phyloP scores from a whole-genome alignment of 371 early-diverging fungal genomes.

The Mortierella sp. region DNA sequence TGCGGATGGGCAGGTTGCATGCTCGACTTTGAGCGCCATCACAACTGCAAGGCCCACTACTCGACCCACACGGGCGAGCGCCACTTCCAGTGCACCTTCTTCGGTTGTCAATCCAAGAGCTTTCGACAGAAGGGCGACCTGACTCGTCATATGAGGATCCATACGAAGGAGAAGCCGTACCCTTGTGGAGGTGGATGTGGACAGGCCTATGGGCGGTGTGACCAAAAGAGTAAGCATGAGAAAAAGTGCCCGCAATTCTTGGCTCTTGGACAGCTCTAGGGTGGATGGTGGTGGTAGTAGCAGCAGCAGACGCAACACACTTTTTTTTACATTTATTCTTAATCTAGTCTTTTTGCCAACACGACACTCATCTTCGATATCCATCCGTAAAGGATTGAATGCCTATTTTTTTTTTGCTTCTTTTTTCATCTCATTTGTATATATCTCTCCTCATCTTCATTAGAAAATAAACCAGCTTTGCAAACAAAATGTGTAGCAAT shows the following conservation, averaged over 20 bases:
- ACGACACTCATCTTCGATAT: neutral
- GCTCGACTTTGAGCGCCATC: neutral
- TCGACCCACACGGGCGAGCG: neutral
- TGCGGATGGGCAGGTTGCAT: neutral
- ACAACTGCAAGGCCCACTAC: constrained; percentile 8
- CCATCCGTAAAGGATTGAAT: neutral
- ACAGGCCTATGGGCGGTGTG: neutral
- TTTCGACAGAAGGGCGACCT: constrained; percentile 8
- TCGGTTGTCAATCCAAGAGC: neutral
- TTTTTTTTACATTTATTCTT: neutral
- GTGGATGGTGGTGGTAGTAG: too few relatives aligned
- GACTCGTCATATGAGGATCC: constrained; percentile 14
- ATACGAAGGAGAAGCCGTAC: constrained; percentile 9
- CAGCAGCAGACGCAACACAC: too few relatives aligned
- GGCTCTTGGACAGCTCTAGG: neutral
- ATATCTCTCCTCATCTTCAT: too few relatives aligned
- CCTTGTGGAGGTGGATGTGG: neutral
- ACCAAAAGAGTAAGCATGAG: neutral
- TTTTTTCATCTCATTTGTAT: neutral
- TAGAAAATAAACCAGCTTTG: too few relatives aligned
- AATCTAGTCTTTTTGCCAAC: neutral
- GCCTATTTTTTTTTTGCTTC: neutral
- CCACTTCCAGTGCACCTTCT: neutral
- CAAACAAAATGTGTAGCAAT: too few relatives aligned
- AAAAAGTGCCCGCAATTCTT: neutral